Base-by-base conservation (phyloP, 176 grass and related monocot species). In the Paspalum notatum region DNA sequence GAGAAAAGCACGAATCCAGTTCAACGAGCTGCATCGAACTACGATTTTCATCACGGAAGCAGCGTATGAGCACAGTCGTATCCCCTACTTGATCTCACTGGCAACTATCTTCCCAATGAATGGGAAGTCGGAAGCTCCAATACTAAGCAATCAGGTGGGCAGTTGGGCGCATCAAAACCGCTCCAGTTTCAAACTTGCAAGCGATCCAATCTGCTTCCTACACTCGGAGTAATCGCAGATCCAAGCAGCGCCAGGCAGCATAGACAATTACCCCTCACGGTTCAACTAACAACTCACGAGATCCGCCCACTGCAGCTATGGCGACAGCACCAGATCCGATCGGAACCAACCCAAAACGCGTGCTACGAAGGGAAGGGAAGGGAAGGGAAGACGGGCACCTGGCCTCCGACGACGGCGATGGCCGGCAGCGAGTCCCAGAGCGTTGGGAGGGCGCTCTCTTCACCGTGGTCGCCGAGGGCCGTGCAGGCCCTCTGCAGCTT, bases 401-500 rank as follows among this genome's bases (percentile, higher is more conserved):
- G 94, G 43, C 94, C 94, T 79, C 94, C 94, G 41, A 97, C 94
- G 75, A 97, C 91, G 68, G 94, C 94, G 73, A 97, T 97, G 27
- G 94, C 57, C 6, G 94, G 94, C 62, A 97, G 94, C 59, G 94
- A 89, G 82, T 97, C 94, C 94, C 94, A 97, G 62, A 97, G 91
- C 71, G 94, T 91, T 12, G 94, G 94, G 12, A 97, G 91, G 71
- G 94, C 88, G 81, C 91, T 93, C 51, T 97, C 94, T 68, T 97
- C 91, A 10, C 94, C 94, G 78, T 97, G 86, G 84, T 97, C 94
- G 47, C 94, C 94, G 67, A 97, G 94, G 21, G 94, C 94, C 16
- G 94, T 97, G 86, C 94, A 97, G 41, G 94, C 94, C 54, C 83
- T 82, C 88, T 97, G 94, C 64, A 97, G 83, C 94, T 97, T 97